phyloP scores from a whole-genome alignment of 2,329 filamentous ascomycete species.

The Cercospora zeina region DNA sequence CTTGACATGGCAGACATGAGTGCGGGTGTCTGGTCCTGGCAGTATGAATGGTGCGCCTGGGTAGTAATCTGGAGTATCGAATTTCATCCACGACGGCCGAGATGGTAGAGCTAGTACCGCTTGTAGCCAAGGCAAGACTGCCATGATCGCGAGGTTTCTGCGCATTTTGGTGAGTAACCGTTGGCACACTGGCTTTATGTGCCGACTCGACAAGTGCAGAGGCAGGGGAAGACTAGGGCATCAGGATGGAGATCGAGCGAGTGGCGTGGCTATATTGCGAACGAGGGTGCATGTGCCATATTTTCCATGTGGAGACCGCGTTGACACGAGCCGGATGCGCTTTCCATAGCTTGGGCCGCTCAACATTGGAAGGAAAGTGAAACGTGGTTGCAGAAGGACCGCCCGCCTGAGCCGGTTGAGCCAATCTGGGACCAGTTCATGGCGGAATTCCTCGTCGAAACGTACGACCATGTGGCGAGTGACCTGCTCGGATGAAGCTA shows the following conservation, averaged over 20 bases:
- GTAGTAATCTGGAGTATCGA: conserved; percentile 21
- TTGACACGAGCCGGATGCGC: not conserved
- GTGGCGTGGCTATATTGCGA: not conserved
- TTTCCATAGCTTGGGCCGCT: not conserved
- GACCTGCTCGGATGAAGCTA: not conserved
- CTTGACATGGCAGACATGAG: conserved; percentile 20
- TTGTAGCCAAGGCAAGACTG: conserved; percentile 16
- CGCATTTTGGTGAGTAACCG: conserved; percentile 7
- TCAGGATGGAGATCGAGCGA: not conserved
- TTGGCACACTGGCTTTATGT: not conserved
- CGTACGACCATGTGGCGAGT: not conserved
- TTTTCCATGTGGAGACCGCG: not conserved
- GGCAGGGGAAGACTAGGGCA: not conserved
- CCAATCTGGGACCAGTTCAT: not conserved
- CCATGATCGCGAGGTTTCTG: conserved; percentile 12
- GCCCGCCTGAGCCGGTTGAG: not conserved
- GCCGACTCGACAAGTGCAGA: not conserved
- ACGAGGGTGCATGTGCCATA: not conserved
- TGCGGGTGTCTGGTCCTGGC: conserved; percentile 15
- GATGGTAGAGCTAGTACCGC: conserved; percentile 15
- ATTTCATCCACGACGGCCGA: not conserved
- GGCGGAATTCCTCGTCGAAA: not conserved
- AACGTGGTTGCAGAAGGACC: not conserved
- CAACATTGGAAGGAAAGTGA: not conserved
- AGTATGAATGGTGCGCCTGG: conserved; percentile 21